Evolutionary conservation across 208 protist species (phyloP).

Genomic region (Leptomonas seymouri): DNA sequence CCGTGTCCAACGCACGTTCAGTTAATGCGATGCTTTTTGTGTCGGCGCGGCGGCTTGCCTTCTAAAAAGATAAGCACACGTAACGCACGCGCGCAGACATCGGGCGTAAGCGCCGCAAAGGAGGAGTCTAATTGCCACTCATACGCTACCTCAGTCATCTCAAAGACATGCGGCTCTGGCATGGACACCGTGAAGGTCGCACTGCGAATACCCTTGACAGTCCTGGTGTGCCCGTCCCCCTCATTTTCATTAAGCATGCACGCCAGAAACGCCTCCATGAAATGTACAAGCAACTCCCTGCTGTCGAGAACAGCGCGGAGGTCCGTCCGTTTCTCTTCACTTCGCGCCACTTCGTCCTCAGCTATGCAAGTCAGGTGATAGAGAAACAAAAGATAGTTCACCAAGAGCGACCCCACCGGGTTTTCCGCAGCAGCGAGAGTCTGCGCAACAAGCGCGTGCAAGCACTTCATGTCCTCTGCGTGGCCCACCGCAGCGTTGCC

Average conservation of each 20-base stretch:
- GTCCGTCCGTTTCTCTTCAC: constrained; percentile 3
- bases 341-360: not conserved
- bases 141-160: not conserved
- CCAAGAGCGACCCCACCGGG: constrained; percentile 54
- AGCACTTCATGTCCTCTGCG: constrained; percentile 79
- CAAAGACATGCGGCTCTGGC: not conserved
- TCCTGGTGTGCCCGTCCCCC: not conserved
- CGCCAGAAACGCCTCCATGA: constrained; percentile 16
- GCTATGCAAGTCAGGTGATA: constrained; percentile 16
- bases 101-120: constrained; percentile 19
- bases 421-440: constrained; percentile 67
- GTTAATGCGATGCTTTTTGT: constrained; percentile 80
- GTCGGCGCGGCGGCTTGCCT: constrained; percentile 42
- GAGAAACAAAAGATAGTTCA: constrained; percentile 65
- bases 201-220: not conserved
- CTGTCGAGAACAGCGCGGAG: constrained; percentile 22
- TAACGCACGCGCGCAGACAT: constrained; percentile 51
- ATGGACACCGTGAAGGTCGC: constrained; percentile 1
- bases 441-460: constrained; percentile 87
- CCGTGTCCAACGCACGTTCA: constrained; percentile 18
- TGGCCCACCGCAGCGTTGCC: constrained; percentile 85
- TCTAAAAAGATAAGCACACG: constrained; percentile 57
- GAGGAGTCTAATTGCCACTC: constrained; percentile 11
- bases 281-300: constrained; percentile 20
- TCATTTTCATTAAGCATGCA: not conserved